Percentiles rank a stretch among this genome's conserved stretches.
phyloP scores from a whole-genome alignment of 179 eudicot species.

The Actinidia chinensis region DNA sequence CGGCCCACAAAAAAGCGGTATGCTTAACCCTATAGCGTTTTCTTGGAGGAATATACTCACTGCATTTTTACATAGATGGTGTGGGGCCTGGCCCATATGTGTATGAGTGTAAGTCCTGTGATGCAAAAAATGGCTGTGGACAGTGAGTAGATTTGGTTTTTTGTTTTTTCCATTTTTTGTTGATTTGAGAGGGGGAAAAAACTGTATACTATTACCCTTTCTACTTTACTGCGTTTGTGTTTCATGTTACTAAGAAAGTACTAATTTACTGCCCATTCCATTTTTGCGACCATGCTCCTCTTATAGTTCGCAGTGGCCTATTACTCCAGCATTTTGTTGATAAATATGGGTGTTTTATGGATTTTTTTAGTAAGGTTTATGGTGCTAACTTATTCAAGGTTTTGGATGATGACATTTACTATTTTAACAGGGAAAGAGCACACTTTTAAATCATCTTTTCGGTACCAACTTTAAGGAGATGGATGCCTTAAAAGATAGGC shows the following conservation, averaged over 20 bases:
- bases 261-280: no score
- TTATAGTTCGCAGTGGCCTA: neutral
- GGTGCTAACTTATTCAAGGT: no score
- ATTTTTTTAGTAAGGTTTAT: neutral
- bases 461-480: constrained; percentile 41
- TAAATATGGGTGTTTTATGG: neutral
- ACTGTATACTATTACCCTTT: no score
- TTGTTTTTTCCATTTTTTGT: no score
- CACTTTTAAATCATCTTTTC: constrained; percentile 41
- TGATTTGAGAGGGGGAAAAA: no score
- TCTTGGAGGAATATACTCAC: neutral
- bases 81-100: no score
- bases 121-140: neutral
- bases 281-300: no score
- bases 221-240: no score
- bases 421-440: constrained; percentile 40
- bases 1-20: constrained; percentile 86
- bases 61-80: no score
- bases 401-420: no score
- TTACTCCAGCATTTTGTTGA: neutral
- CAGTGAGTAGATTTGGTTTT: neutral
- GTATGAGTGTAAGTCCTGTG: neutral
- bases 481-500: constrained; percentile 46
- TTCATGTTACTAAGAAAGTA: no score
- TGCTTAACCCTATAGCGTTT: neutral